Base-by-base conservation (phyloP, 2,329 filamentous ascomycete genomes). In the Waltergamsia citrina region DNA sequence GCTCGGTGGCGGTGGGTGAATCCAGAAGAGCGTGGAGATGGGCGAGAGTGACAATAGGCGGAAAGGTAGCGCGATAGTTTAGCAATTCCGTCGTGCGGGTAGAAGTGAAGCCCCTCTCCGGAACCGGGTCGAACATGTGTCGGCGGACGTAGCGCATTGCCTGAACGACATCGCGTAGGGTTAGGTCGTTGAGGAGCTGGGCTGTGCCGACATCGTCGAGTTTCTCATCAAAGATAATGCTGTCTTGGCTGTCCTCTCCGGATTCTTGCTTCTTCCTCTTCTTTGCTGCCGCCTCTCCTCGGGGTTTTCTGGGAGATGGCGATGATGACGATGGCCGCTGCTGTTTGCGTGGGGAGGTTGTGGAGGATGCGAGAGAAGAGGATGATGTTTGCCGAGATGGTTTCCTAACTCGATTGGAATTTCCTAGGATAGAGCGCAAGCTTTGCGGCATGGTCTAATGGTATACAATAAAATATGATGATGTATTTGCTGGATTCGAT, bases 21-120 rank as follows among this genome's bases (percentile, higher is more conserved):
- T 22, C n/a, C 29, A 81, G 63, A 3, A 85, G 54, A 2, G 78
- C 71, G 40, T 80, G 71, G 6, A 87, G 52, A 49, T 87, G 81
- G 2, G 76, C 70, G 15, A 77, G 53, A 1, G 76, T 80, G 5
- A 81, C 74, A 16, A 85, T 61, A 0, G 74, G 75, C 8, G 83
- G 78, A 25, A 84, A 53, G 11, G 56, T 56, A 21, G 54, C 57
- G 14, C 80, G 66, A 48, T 72, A 78, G 40, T 77, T 74, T 34
- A 85, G 62, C 12, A 82, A 58, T 46, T 81, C 71, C 3, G 78
- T 64, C 11, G 77, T 74, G 9, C 77, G 65, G 15, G 69, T 71
- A 5, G 75, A 78, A 43, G 66, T 71, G 67, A 86, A 75, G 16
- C 80, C 79, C 0, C 68, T 61, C 15, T 67, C 62, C 3, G 81